These are phyloP conservation scores for Neofusicoccum umdonicola DNA, from an alignment of 2,329 filamentous ascomycete species.

Conservation along the genomic window DNA sequence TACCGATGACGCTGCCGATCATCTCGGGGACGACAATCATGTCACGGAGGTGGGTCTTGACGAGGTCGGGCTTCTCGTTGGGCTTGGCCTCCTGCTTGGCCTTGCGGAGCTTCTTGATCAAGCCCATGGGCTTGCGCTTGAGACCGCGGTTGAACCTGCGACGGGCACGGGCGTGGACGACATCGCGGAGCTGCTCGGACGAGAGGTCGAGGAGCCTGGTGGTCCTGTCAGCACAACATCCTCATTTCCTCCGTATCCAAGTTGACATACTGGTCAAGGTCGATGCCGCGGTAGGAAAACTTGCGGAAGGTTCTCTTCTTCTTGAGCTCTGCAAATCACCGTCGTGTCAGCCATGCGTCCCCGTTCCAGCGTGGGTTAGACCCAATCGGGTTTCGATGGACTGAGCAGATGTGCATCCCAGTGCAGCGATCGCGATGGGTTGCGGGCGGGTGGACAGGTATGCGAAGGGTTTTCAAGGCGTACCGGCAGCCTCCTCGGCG, in stretches of 20 bases:
- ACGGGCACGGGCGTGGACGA: slow-evolving; percentile 97
- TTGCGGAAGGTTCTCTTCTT: slow-evolving; percentile 99
- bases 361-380: slow-evolving; percentile 19
- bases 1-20: slow-evolving; percentile 97
- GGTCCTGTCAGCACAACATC: slow-evolving; percentile 22
- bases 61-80: slow-evolving; percentile 99
- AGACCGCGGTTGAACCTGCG: slow-evolving; percentile 99
- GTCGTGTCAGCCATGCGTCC: slow-evolving; percentile 18
- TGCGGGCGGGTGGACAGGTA: slow-evolving; percentile 19
- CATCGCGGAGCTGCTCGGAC: slow-evolving; percentile 97
- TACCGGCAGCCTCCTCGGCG: slow-evolving; percentile 90
- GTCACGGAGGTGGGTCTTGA: slow-evolving; percentile 99
- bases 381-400: slow-evolving; percentile 18
- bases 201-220: slow-evolving; percentile 94
- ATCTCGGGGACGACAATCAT: slow-evolving; percentile 99
- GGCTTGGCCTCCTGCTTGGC: slow-evolving; percentile 98
- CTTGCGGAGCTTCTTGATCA: slow-evolving; percentile 99
- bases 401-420: slow-evolving; percentile 13
- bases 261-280: slow-evolving; percentile 90
- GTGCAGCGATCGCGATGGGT: slow-evolving; percentile 11
- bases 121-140: slow-evolving; percentile 99
- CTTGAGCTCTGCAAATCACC: slow-evolving; percentile 72
- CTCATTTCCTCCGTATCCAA: slow-evolving; percentile 2
- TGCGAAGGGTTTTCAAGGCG: slow-evolving; percentile 31
- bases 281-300: slow-evolving; percentile 99